Conservation (phyloP, 78 protist genomes). For the Thecamonas trahens region DNA sequence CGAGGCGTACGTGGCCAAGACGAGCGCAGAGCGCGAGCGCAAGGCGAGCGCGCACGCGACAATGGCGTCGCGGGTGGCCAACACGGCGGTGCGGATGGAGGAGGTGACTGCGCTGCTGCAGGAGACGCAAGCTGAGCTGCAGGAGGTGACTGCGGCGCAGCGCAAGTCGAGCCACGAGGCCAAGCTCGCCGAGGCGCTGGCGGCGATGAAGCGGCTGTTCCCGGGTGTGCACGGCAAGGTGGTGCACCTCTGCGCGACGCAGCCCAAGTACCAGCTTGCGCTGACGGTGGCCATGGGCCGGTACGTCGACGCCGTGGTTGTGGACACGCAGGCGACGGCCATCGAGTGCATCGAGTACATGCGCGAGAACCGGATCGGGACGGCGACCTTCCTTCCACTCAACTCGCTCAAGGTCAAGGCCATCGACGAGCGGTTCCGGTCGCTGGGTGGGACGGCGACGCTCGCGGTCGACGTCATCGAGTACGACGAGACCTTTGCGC, state of each 20-base stretch:
- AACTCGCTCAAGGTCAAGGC: conserved; percentile 46
- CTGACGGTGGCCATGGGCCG: conserved; percentile 83
- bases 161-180: conserved; percentile 35
- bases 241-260: conserved; percentile 66
- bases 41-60: background rate
- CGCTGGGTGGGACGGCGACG: conserved; percentile 31
- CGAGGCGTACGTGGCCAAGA: background rate
- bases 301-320: conserved; percentile 86
- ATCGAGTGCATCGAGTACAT: conserved; percentile 76
- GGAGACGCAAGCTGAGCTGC: conserved; percentile 16
- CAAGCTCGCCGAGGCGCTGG: conserved; percentile 26
- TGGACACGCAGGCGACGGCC: conserved; percentile 72
- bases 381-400: conserved; percentile 84
- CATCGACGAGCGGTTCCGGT: conserved; percentile 45
- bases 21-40: background rate
- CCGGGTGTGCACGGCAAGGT: conserved; percentile 84
- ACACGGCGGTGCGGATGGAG: background rate
- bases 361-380: conserved; percentile 60
- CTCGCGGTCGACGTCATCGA: conserved; percentile 10
- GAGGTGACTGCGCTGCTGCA: conserved; percentile 18
- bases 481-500: conserved; percentile 9
- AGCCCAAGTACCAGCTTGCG: conserved; percentile 70
- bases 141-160: conserved; percentile 29
- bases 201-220: conserved; percentile 39
- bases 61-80: background rate